Evolutionary conservation across 148 eudicot genomes (phyloP).

Genomic region (Oxyria digyna): DNA sequence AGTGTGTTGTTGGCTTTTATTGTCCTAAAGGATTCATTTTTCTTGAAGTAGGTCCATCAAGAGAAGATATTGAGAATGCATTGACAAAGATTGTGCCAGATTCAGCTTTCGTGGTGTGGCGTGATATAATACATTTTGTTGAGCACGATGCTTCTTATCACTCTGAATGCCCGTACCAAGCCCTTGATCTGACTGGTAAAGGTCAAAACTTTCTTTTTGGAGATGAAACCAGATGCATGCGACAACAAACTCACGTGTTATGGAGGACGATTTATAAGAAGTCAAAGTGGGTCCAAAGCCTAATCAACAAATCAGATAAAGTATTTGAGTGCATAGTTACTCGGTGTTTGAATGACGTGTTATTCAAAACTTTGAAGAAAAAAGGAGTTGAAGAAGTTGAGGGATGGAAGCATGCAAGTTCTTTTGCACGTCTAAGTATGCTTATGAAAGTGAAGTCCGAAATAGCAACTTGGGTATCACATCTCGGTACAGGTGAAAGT

Average conservation of each 20-base stretch:
- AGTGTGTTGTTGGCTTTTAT: neutral
- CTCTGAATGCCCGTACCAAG: neutral
- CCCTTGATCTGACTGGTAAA: neutral
- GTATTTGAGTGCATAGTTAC: neutral
- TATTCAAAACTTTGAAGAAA: neutral
- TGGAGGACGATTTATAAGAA: neutral
- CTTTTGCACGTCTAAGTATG: neutral
- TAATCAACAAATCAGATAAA: neutral
- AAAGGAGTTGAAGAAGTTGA: neutral
- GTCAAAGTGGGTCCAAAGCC: neutral
- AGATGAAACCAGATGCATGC: neutral
- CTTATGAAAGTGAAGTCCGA: neutral
- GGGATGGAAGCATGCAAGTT: neutral
- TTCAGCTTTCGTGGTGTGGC: neutral
- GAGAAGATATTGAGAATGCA: neutral
- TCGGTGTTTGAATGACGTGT: neutral
- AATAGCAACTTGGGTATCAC: neutral
- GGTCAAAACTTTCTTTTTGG: neutral
- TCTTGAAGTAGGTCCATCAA: neutral
- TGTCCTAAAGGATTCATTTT: conserved; percentile 6
- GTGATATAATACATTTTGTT: neutral
- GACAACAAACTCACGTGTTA: neutral
- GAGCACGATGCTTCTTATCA: neutral
- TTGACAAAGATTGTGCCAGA: neutral
- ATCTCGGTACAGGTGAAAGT: neutral